phyloP scores from a whole-genome alignment of 805 yeast genomes.

The Blastobotrys mokoenaii region DNA sequence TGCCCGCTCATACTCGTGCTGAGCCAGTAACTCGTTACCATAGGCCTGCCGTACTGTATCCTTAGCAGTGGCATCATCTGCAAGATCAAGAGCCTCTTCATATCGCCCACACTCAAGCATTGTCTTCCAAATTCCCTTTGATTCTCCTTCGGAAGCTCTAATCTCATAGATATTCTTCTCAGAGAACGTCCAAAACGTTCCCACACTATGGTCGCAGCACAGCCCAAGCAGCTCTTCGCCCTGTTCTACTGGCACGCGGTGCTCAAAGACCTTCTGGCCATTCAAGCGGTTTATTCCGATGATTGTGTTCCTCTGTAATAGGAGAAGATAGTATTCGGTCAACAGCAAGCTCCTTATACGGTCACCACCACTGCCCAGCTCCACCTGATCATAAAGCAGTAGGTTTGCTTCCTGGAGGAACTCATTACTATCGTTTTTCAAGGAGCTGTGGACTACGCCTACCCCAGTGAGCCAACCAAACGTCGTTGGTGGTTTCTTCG shows the following conservation, averaged over 20 bases:
- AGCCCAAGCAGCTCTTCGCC: conserved; percentile 38
- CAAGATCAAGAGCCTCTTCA: conserved; percentile 53
- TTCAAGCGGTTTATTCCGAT: conserved; percentile 44
- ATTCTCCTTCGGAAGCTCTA: conserved; percentile 53
- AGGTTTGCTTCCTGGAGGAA: conserved; percentile 32
- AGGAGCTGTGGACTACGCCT: conserved; percentile 39
- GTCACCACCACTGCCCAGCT: conserved; percentile 16
- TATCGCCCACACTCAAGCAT: conserved; percentile 44
- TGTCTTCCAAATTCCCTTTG: conserved; percentile 65
- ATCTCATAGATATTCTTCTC: conserved; percentile 58
- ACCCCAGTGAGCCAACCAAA: conserved; percentile 43
- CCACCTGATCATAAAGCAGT: conserved; percentile 34
- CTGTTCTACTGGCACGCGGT: conserved; percentile 29
- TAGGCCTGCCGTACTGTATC: conserved; percentile 46
- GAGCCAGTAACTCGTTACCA: conserved; percentile 41
- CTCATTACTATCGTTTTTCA: conserved; percentile 18
- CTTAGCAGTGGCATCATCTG: conserved; percentile 23
- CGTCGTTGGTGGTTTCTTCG: conserved; percentile 6
- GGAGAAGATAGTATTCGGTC: conserved; percentile 46
- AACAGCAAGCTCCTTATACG: conserved; percentile 34
- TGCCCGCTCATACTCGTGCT: conserved; percentile 25
- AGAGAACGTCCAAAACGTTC: conserved; percentile 75
- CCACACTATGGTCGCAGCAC: conserved; percentile 38
- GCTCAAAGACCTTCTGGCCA: conserved; percentile 38
- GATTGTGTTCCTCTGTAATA: conserved; percentile 37